Percentiles rank a stretch among this genome's conserved stretches.
Conservation (phyloP, 306 rosid species). For the Lotus japonicus region DNA sequence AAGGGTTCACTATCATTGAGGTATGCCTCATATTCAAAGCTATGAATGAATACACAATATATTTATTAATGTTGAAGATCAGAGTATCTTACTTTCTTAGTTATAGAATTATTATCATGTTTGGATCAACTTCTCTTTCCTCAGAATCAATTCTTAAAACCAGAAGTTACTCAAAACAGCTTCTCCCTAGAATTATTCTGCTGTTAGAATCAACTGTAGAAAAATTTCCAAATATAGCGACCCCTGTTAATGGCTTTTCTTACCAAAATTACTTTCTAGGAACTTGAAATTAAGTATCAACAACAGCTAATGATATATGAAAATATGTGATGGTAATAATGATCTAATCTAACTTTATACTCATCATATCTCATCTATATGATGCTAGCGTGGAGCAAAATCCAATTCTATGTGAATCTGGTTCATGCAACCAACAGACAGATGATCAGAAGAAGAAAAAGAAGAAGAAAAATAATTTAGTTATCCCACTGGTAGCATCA, state of each 20-base stretch:
- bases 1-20: slow-evolving; percentile 35
- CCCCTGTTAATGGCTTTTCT: neutral
- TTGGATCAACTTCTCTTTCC: no score
- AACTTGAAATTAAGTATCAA: no score
- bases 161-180: no score
- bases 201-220: no score
- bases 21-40: slow-evolving; percentile 20
- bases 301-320: no score
- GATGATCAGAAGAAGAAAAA: neutral
- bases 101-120: no score
- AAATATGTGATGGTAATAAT: no score
- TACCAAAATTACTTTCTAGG: no score
- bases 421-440: slow-evolving; percentile 18
- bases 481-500: slow-evolving; percentile 36
- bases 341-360: neutral
- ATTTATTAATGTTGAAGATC: no score
- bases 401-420: slow-evolving; percentile 26
- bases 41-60: neutral
- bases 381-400: slow-evolving; percentile 31
- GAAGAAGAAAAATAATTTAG: slow-evolving; percentile 10
- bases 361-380: neutral
- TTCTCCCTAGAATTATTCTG: no score
- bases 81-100: no score
- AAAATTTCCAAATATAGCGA: neutral
- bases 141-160: no score